A percentile compares a stretch with the other conserved stretches of the same genome.
phyloP scores from a whole-genome alignment of 495 filamentous ascomycete species.

The Trichoderma erinaceum region DNA sequence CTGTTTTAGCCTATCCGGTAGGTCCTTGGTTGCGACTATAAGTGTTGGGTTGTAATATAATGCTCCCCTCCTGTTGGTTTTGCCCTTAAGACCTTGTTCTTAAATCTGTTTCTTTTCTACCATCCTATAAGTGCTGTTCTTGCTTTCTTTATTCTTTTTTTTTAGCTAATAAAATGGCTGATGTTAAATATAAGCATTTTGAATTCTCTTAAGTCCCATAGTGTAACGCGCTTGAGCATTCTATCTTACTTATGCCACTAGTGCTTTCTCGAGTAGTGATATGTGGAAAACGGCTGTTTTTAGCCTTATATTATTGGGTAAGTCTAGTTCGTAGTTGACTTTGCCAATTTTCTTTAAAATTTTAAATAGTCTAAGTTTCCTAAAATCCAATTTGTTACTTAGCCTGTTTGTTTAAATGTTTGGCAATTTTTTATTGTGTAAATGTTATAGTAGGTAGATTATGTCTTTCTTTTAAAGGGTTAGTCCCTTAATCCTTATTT shows the following conservation, averaged over 20 bases:
- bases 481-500: background rate
- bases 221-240: no score
- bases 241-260: conserved; percentile 8
- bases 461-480: no score
- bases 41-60: no score
- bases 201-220: conserved; percentile 18
- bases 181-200: no score
- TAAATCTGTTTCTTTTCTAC: no score
- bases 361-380: conserved; percentile 26
- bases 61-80: no score
- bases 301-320: conserved; percentile 17
- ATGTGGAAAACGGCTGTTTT: conserved; percentile 16
- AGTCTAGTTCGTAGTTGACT: conserved; percentile 19
- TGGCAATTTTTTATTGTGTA: conserved; percentile 22
- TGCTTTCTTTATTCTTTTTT: background rate
- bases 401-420: conserved; percentile 30
- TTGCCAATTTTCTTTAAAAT: conserved; percentile 14
- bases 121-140: no score
- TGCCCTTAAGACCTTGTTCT: no score
- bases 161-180: no score
- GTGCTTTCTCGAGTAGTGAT: conserved; percentile 16
- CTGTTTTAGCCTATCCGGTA: no score
- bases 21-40: no score
- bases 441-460: conserved; percentile 21
- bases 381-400: conserved; percentile 31